Percentiles rank a stretch among this genome's conserved stretches.
phyloP scores from a whole-genome alignment of 177 flowering plant genomes.

The Vitis hybrid region DNA sequence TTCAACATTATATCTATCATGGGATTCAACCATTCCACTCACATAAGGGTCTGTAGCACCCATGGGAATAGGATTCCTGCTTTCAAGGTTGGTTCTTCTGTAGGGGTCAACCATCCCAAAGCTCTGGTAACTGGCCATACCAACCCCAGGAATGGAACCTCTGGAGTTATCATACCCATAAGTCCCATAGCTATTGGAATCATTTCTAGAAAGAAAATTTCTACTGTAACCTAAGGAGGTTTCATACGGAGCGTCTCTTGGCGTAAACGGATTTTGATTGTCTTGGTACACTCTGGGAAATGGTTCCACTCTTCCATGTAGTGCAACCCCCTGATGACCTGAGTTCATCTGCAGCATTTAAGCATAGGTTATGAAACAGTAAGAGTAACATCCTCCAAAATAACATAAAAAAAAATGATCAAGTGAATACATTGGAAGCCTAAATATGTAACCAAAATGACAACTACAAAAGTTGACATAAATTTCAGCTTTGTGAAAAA shows the following conservation, averaged over 20 bases:
- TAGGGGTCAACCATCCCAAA: slow-evolving; percentile 6
- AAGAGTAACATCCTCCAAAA: no score
- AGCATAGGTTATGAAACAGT: background rate
- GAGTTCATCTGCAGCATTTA: slow-evolving; percentile 19
- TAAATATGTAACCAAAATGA: no score
- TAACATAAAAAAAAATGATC: no score
- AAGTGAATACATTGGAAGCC: no score
- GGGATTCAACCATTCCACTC: slow-evolving; percentile 1
- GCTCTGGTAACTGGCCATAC: slow-evolving; percentile 4
- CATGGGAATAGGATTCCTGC: background rate
- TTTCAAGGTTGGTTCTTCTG: slow-evolving; percentile 9
- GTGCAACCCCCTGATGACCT: slow-evolving; percentile 10
- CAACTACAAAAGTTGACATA: no score
- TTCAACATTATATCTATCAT: slow-evolving; percentile 2
- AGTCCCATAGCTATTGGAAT: slow-evolving; percentile 4
- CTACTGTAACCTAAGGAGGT: slow-evolving; percentile 4
- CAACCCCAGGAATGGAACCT: slow-evolving; percentile 11
- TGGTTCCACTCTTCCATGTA: slow-evolving; percentile 12
- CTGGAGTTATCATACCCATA: slow-evolving; percentile 10
- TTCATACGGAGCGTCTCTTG: slow-evolving; percentile 13
- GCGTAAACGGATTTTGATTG: slow-evolving; percentile 6
- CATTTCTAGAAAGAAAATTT: slow-evolving; percentile 1
- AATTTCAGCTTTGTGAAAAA: no score
- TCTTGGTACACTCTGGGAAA: slow-evolving; percentile 10
- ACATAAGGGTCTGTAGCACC: slow-evolving; percentile 12